Percentiles rank a stretch among this genome's conserved stretches.
Conservation (phyloP, 2,329 filamentous ascomycete genomes). For the Aspergillus melleus region DNA sequence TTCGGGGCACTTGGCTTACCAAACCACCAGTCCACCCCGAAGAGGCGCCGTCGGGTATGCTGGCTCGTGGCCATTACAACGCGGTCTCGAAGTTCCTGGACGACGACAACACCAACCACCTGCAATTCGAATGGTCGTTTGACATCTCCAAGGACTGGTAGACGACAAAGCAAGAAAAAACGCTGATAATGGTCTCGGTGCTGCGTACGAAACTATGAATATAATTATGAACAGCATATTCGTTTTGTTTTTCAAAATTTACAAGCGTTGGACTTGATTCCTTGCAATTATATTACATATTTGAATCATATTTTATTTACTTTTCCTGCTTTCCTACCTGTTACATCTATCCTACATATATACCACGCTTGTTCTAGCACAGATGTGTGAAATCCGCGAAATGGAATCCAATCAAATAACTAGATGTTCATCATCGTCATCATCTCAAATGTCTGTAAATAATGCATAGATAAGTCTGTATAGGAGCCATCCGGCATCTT, state of each 20-base stretch:
- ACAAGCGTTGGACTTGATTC: slow-evolving; percentile 30
- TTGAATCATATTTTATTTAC: slow-evolving; percentile 11
- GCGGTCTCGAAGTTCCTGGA: slow-evolving; percentile 89
- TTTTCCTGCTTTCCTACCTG: slow-evolving; percentile 5
- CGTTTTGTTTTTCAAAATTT: slow-evolving; percentile 19
- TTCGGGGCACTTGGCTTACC: neutral
- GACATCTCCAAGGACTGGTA: slow-evolving; percentile 95
- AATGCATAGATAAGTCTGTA: neutral
- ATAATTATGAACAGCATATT: slow-evolving; percentile 25
- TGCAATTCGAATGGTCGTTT: slow-evolving; percentile 94
- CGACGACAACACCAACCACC: slow-evolving; percentile 86
- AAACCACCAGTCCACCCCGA: slow-evolving; percentile 74
- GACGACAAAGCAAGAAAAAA: slow-evolving; percentile 9
- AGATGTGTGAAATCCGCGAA: neutral
- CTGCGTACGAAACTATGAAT: slow-evolving; percentile 13
- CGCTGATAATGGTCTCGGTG: slow-evolving; percentile 18
- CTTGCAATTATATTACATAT: slow-evolving; percentile 12
- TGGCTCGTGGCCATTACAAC: slow-evolving; percentile 86
- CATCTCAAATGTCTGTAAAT: neutral
- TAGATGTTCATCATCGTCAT: neutral
- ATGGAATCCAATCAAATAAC: neutral
- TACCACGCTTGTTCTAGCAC: neutral
- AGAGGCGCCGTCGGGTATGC: slow-evolving; percentile 87
- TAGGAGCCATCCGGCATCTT: neutral
- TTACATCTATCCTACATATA: neutral